Conservation (phyloP, 345 rosid genomes). For the Bretschneidera sinensis region DNA sequence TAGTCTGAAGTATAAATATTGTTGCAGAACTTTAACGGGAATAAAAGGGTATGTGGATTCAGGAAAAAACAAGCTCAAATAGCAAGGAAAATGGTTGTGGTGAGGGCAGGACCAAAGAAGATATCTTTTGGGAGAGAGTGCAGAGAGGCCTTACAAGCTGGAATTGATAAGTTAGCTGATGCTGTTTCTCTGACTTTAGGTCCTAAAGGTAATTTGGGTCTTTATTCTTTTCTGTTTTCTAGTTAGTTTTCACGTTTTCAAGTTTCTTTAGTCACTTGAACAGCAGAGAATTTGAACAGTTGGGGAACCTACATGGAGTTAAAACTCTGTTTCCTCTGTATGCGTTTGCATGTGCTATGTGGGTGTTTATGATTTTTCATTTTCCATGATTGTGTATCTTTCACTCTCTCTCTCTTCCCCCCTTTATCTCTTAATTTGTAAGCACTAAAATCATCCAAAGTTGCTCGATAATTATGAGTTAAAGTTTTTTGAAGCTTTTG, state of each 20-base stretch:
- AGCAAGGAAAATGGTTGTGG: conserved; percentile 39
- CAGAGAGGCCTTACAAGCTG: conserved; percentile 68
- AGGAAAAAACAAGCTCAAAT: conserved; percentile 19
- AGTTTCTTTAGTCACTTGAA: no score
- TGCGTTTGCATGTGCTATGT: no score
- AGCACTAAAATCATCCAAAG: no score
- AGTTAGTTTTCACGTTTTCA: not conserved
- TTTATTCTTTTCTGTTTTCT: not conserved
- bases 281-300: no score
- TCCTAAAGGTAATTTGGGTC: conserved; percentile 47
- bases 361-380: no score
- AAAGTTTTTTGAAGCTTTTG: no score
- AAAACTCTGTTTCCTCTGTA: no score
- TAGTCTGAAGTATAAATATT: conserved; percentile 3
- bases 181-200: conserved; percentile 88
- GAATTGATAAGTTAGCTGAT: conserved; percentile 84
- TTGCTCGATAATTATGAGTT: no score
- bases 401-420: no score
- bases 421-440: no score
- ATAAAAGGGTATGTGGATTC: conserved; percentile 20
- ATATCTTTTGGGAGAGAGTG: conserved; percentile 62
- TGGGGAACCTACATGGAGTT: no score
- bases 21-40: conserved; percentile 35
- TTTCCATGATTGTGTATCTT: no score
- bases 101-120: conserved; percentile 69